Conservation (phyloP, 225 moss, liverwort and hornwort genomes). For the Marchantia polymorpha region DNA sequence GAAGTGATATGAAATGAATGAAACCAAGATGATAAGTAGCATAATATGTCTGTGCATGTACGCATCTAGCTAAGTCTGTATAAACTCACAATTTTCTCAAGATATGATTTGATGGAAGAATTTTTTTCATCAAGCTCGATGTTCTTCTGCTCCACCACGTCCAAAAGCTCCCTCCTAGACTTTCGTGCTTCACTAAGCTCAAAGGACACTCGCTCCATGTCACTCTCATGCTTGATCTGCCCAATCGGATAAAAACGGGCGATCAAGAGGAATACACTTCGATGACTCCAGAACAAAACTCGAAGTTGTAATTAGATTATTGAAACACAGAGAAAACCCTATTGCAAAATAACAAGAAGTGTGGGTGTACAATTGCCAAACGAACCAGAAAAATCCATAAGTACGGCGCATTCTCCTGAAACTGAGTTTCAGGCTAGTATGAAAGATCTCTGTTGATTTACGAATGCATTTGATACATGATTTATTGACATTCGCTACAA, state of each 20-base stretch:
- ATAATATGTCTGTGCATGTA: neutral
- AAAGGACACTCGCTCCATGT: constrained; percentile 64
- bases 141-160: constrained; percentile 78
- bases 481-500: too few relatives aligned
- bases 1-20: neutral
- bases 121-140: constrained; percentile 85
- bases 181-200: constrained; percentile 77
- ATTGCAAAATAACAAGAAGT: neutral
- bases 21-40: neutral
- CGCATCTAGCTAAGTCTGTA: neutral
- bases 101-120: constrained; percentile 67
- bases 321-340: neutral
- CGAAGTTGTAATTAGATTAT: neutral
- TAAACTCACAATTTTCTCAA: constrained; percentile 75
- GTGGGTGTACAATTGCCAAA: too few relatives aligned
- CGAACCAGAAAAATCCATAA: too few relatives aligned
- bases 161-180: constrained; percentile 67
- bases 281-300: neutral
- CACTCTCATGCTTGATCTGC: constrained; percentile 88
- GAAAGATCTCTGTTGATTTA: too few relatives aligned
- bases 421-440: too few relatives aligned
- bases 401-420: too few relatives aligned
- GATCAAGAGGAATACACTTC: neutral
- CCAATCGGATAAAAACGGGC: neutral
- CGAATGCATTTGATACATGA: too few relatives aligned